Evolutionary conservation across 1,284 basidiomycete genomes (phyloP).

Genomic region (Coniferiporia sulphurascens): DNA sequence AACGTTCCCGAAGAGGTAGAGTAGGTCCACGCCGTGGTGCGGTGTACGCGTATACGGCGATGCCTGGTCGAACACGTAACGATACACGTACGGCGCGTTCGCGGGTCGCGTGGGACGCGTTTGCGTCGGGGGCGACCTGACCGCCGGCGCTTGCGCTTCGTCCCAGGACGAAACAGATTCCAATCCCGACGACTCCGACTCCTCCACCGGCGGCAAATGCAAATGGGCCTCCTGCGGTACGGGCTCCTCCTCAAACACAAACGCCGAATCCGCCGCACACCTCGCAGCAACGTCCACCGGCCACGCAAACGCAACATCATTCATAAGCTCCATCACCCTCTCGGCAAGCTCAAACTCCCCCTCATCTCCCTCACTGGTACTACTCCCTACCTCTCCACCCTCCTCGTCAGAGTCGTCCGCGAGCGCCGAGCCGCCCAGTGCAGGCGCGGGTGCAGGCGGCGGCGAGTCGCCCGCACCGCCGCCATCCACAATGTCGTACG

Average conservation of each 20-base stretch:
- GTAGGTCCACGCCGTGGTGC: constrained; percentile 64
- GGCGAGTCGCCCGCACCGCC: not conserved
- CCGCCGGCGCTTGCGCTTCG: too few relatives aligned
- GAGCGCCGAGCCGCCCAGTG: not conserved
- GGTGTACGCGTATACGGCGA: constrained; percentile 54
- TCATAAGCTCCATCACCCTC: constrained; percentile 61
- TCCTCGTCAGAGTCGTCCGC: constrained; percentile 8
- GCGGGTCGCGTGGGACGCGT: constrained; percentile 1
- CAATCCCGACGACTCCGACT: not conserved
- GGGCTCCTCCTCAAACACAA: constrained; percentile 11
- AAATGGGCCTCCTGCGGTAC: not conserved
- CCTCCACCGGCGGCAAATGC: constrained; percentile 6
- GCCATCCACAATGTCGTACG: constrained; percentile 52
- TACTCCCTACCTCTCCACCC: not conserved
- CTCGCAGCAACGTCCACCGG: constrained; percentile 56
- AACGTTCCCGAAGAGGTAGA: constrained; percentile 72
- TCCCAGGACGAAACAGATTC: too few relatives aligned
- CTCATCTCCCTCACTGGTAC: constrained; percentile 11
- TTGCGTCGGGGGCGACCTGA: not conserved
- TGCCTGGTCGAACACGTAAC: constrained; percentile 77
- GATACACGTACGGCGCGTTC: constrained; percentile 45
- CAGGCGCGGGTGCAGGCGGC: not conserved
- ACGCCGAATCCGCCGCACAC: constrained; percentile 17
- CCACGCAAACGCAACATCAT: constrained; percentile 70
- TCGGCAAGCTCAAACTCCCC: constrained; percentile 54